Evolutionary conservation across 1,139 yeast genomes (phyloP).

Genomic region (Diutina catenulata): DNA sequence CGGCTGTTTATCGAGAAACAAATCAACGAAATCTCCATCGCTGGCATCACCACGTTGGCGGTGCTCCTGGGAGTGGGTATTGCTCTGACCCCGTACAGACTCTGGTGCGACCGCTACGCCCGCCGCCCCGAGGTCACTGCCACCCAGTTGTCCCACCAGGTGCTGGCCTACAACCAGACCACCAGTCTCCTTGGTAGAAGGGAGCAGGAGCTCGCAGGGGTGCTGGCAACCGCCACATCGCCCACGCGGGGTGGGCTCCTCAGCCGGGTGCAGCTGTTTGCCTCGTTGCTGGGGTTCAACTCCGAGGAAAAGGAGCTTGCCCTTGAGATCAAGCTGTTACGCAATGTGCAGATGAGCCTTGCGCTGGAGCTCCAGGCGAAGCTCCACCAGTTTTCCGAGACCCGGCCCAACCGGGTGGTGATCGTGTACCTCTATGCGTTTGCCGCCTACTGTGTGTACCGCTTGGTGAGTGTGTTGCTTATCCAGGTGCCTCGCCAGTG

Average conservation of each 20-base stretch:
- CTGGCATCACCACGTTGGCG: conserved; percentile 67
- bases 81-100: conserved; percentile 41
- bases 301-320: conserved; percentile 22
- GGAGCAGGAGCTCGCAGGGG: conserved; percentile 18
- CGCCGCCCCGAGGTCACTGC: conserved; percentile 7
- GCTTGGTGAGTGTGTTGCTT: conserved; percentile 37
- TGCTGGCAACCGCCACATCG: conserved; percentile 16
- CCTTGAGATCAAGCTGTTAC: conserved; percentile 21
- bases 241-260: conserved; percentile 23
- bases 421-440: conserved; percentile 16
- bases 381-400: neutral
- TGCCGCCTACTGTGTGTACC: conserved; percentile 53
- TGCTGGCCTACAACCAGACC: conserved; percentile 30
- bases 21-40: conserved; percentile 51
- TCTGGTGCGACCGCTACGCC: conserved; percentile 20
- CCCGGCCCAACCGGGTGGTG: neutral
- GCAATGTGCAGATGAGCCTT: neutral
- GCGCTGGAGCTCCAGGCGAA: neutral
- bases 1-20: conserved; percentile 25
- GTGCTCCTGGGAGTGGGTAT: conserved; percentile 61
- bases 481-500: conserved; percentile 23
- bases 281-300: conserved; percentile 16
- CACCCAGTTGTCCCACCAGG: conserved; percentile 7
- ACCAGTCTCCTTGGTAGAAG: conserved; percentile 22
- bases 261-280: conserved; percentile 33